A percentile compares a stretch with the other conserved stretches of the same genome.
Conservation (phyloP, 176 grass and related monocot genomes). For the Raddia guianensis region DNA sequence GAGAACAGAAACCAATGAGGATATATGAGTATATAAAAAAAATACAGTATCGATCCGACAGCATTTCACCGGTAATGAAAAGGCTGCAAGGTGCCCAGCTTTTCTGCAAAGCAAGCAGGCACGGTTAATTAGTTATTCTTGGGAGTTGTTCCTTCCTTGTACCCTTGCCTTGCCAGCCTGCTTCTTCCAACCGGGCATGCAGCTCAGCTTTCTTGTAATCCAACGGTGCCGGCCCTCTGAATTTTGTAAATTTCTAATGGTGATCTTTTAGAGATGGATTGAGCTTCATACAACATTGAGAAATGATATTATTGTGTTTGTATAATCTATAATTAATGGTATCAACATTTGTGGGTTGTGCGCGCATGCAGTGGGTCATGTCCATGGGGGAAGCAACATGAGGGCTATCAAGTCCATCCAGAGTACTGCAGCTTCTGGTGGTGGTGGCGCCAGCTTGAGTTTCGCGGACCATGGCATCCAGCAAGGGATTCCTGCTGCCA, state of each 20-base stretch:
- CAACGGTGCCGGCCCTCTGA: too few relatives aligned
- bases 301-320: too few relatives aligned
- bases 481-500: constrained; percentile 43
- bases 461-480: constrained; percentile 54
- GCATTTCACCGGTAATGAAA: constrained; percentile 52
- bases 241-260: too few relatives aligned
- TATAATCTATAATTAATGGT: too few relatives aligned
- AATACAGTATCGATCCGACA: constrained; percentile 43
- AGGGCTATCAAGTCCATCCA: constrained; percentile 50
- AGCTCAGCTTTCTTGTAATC: not conserved
- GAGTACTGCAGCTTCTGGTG: not conserved
- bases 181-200: constrained; percentile 23
- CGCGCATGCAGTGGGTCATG: constrained; percentile 1
- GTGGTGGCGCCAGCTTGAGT: constrained; percentile 44
- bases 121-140: constrained; percentile 65
- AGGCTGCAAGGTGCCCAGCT: constrained; percentile 38
- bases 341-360: too few relatives aligned
- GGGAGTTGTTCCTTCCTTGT: constrained; percentile 39
- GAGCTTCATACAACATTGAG: too few relatives aligned
- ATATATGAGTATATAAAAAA: not conserved
- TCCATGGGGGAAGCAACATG: constrained; percentile 39
- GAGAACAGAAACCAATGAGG: not conserved
- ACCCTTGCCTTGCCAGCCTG: not conserved
- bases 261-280: too few relatives aligned
- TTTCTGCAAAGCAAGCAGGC: constrained; percentile 53